Conservation (phyloP, 192 early-diverging fungal genomes). For the Dispira simplex region DNA sequence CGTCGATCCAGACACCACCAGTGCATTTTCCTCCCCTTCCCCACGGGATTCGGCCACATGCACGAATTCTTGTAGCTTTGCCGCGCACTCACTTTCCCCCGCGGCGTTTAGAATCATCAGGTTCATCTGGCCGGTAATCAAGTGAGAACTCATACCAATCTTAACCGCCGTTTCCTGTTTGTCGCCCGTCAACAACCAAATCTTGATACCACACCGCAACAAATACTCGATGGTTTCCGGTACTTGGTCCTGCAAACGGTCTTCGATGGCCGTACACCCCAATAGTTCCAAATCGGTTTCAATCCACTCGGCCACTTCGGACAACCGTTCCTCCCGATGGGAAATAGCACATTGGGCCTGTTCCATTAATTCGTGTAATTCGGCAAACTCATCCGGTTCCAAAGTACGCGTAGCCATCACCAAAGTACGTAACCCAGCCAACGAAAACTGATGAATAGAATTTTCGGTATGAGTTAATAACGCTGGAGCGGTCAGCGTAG, state of each 20-base stretch:
- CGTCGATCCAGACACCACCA: conserved; percentile 74
- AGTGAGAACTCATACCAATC: conserved; percentile 76
- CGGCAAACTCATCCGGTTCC: conserved; percentile 20
- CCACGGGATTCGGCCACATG: neutral
- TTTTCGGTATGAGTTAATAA: conserved; percentile 10
- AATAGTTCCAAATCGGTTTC: conserved; percentile 69
- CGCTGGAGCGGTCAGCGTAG: neutral
- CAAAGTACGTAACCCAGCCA: conserved; percentile 8
- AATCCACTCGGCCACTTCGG: conserved; percentile 60
- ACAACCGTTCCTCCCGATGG: conserved; percentile 58
- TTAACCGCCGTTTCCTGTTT: conserved; percentile 98
- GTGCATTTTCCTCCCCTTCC: conserved; percentile 27
- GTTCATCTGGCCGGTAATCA: conserved; percentile 52
- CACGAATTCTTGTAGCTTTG: conserved; percentile 21
- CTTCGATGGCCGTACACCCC: conserved; percentile 94
- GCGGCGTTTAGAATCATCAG: conserved; percentile 40
- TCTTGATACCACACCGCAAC: conserved; percentile 73
- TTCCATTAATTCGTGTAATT: conserved; percentile 10
- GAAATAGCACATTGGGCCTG: conserved; percentile 14
- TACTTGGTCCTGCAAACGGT: conserved; percentile 90
- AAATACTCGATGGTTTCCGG: conserved; percentile 83
- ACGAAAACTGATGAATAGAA: conserved; percentile 12
- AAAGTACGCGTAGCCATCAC: conserved; percentile 13
- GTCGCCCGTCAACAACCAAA: conserved; percentile 98
- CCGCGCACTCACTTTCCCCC: conserved; percentile 12